Base-by-base conservation (phyloP, 148 eudicot genomes). In the Fagopyrum tataricum region DNA sequence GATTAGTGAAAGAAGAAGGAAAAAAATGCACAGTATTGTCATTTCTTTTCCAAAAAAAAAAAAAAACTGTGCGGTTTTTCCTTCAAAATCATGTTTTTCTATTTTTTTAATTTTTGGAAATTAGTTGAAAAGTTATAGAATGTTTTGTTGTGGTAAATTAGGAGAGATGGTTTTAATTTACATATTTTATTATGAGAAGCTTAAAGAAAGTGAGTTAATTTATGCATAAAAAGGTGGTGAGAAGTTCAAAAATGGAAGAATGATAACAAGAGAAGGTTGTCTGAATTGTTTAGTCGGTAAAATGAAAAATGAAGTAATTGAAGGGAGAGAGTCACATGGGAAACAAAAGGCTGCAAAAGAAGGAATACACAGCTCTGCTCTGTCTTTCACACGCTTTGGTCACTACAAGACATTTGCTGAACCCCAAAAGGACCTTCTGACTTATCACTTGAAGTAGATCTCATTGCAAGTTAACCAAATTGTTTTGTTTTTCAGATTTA, bases 341-440 rank as follows among this genome's bases (percentile, higher is more conserved):
- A 39, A 31, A 37, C 43, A 37, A 37, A 64, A 64, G 69, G 69
- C 69, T 64, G 69, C 69, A 64, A 64, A 64, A 37, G 69, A 64
- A 64, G 69, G 69, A 64, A 64, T 64, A 64, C 69, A 37, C 44
- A 64, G 17, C 69, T 64, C 43, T 15, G 69, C n/a, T 64, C 43
- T 64, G 69, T 64, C 43, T 64, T 31, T 64, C 69, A 64, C 69
- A 64, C 69, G 69, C 44, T 31, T 64, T 64, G 69, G 69, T 64
- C 69, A 64, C 69, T 64, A 64, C 69, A 64, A 64, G 69, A 64
- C 69, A 64, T 64, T 20, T 64, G 69, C 20, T 13, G 44, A 64
- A 20, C 39, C 39, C 66, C 66, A 59, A 24, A 56, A 53, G 24
- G 26, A 59, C 66, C 69, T 37, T 42, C 69, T 64, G 69, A 64